Conservation (phyloP, 2,329 filamentous ascomycete species). For the Xenoacremonium recifei region DNA sequence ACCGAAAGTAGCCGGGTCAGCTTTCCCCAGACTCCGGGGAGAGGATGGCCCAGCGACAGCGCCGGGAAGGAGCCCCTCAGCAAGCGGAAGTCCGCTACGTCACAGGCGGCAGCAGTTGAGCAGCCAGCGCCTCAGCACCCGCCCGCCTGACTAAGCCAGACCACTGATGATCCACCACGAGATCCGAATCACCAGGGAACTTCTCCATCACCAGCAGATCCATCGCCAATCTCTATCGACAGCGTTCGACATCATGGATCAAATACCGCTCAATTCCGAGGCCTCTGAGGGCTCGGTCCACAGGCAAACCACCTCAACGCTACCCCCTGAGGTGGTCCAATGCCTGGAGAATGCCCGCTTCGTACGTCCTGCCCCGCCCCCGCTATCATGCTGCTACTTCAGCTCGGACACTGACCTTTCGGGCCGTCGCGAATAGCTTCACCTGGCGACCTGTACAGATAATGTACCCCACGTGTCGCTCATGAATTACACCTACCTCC, state of each 20-base stretch:
- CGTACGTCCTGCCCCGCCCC: conserved; percentile 50
- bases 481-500: conserved; percentile 99
- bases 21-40: conserved; percentile 22
- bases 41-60: neutral
- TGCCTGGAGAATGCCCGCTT: conserved; percentile 95
- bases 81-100: conserved; percentile 25
- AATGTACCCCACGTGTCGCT: conserved; percentile 89
- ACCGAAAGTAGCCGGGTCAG: conserved; percentile 32
- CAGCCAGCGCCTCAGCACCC: neutral
- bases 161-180: neutral
- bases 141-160: conserved; percentile 2
- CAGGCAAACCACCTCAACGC: conserved; percentile 63
- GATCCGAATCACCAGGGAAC: neutral
- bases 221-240: no score
- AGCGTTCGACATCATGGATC: conserved; percentile 51
- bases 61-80: no score
- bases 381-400: no score
- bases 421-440: conserved; percentile 60
- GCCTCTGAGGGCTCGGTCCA: conserved; percentile 72
- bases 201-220: conserved; percentile 10
- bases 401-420: conserved; percentile 5
- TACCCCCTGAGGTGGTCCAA: conserved; percentile 83
- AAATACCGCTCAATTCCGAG: conserved; percentile 72
- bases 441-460: conserved; percentile 85
- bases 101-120: conserved; percentile 3